Evolutionary conservation across 2,329 filamentous ascomycete genomes (phyloP), one percentile per base, ranked within the genome.

Genomic region (Nemania sp.): DNA sequence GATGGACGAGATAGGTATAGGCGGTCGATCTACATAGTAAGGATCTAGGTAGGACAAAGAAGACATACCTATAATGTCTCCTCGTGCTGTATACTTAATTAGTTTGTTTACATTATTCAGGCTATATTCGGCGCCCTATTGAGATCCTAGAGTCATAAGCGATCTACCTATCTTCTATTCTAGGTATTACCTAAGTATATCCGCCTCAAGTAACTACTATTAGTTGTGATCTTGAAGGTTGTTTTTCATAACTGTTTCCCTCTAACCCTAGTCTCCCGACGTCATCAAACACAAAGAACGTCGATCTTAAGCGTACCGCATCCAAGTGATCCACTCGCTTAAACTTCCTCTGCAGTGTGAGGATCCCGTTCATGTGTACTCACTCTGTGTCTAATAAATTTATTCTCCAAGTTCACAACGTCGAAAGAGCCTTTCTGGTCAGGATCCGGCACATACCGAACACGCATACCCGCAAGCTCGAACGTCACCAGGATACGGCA

Each of bases 401-500:
- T 56, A 41, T 58, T 24, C n/a, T 52, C 27, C 24, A n/a, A 7
- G 5, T 59, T 49, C 10, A 61, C 29, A 18, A 38, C 24, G 11
- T 54, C 43, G 22, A 53, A 32, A 1, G 38, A 26, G 2, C 27
- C 22, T 15, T 18, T 22, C 32, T 51, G 53, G 6, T 43, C 53
- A 5, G 60, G 38, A 11, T 41, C 38, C 18, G 38, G 38, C 13
- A 41, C 20, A 47, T 67, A 70, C 10, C 47, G 20, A 8, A 67
- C 45, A 15, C 72, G 59, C 60, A 73, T 64, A 1, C 74, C 74
- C 5, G 73, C 67, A 20, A 77, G 64, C 63, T 78, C 76, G 52
- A 71, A 77, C 53, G 73, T 72, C 26, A 77, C 54, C 5, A 77
- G 59, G 4, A 73, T 67, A 20, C 76, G 68, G 49, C 75, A 77